These are phyloP conservation scores for Eragrostis nindensis DNA, from an alignment of 176 grass and related monocot genomes.

Conservation along the genomic window DNA sequence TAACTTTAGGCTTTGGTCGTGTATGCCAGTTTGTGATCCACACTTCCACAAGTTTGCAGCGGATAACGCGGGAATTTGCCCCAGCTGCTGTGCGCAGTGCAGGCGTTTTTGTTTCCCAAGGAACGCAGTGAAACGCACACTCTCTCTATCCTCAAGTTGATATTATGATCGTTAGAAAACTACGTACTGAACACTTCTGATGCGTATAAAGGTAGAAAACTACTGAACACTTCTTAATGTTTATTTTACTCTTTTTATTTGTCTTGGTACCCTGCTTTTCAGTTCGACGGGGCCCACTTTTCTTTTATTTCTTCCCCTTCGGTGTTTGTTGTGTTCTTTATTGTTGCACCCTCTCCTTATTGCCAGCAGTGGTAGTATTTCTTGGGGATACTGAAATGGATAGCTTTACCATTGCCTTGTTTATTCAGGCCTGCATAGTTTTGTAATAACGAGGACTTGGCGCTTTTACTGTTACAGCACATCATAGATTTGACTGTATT, in stretches of 20 bases:
- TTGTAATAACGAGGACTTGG: constrained; percentile 46
- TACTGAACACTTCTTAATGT: background rate
- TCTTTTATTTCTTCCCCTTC: background rate
- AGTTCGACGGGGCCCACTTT: background rate
- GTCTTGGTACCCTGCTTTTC: background rate
- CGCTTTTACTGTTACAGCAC: constrained; percentile 48
- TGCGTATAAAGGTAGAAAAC: too few species aligned
- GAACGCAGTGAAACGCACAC: background rate
- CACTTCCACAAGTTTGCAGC: background rate
- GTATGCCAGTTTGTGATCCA: constrained; percentile 14
- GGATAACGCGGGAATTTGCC: constrained; percentile 20
- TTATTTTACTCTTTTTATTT: background rate
- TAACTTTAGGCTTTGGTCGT: background rate
- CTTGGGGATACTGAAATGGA: constrained; percentile 22
- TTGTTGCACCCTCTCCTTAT: constrained; percentile 17
- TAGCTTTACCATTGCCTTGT: constrained; percentile 35
- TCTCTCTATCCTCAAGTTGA: background rate
- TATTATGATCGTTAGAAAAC: background rate
- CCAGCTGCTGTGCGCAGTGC: background rate
- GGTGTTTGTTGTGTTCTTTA: background rate
- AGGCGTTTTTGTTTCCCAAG: constrained; percentile 33
- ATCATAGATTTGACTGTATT: constrained; percentile 50
- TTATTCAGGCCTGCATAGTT: constrained; percentile 40
- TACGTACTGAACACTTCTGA: too few species aligned
- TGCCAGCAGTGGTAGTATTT: background rate